These are phyloP conservation scores for Eimeria necatrix DNA, from an alignment of 169 alveolate species.

Conservation along the genomic window DNA sequence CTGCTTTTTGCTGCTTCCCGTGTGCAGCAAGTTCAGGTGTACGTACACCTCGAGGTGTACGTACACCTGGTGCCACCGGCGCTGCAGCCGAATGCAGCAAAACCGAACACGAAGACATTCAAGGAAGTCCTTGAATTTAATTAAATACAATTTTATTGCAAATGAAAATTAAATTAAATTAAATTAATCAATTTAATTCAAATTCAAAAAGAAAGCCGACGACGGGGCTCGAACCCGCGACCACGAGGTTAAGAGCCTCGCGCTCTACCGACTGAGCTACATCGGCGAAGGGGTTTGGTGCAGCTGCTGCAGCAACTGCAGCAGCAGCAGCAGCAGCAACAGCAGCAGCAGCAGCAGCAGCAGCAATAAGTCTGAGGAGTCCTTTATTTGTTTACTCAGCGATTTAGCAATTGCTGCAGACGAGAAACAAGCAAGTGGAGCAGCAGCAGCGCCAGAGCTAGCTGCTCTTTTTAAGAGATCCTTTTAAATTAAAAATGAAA, in stretches of 20 bases:
- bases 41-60: too few species aligned
- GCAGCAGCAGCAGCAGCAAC: constrained; percentile 11
- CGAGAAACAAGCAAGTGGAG: not conserved
- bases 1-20: too few species aligned
- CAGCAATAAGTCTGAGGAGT: not conserved
- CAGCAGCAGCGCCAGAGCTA: not conserved
- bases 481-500: too few species aligned
- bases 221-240: constrained; percentile 99
- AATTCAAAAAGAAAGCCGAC: not conserved
- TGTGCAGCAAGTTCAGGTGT: too few species aligned
- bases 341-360: constrained; percentile 39
- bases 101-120: too few species aligned
- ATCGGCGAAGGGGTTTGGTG: not conserved
- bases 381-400: not conserved
- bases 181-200: not conserved
- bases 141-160: too few species aligned
- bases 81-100: too few species aligned
- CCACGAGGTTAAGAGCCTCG: constrained; percentile 99
- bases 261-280: constrained; percentile 99
- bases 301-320: not conserved
- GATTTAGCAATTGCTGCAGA: not conserved
- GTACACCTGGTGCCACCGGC: too few species aligned
- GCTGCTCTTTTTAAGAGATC: too few species aligned
- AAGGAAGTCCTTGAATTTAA: too few species aligned
- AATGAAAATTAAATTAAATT: not conserved